A percentile compares a stretch with the other conserved stretches of the same genome.
Evolutionary conservation across 768 basidiomycete genomes (phyloP).

Genomic region (Tricholoma saponaceum): DNA sequence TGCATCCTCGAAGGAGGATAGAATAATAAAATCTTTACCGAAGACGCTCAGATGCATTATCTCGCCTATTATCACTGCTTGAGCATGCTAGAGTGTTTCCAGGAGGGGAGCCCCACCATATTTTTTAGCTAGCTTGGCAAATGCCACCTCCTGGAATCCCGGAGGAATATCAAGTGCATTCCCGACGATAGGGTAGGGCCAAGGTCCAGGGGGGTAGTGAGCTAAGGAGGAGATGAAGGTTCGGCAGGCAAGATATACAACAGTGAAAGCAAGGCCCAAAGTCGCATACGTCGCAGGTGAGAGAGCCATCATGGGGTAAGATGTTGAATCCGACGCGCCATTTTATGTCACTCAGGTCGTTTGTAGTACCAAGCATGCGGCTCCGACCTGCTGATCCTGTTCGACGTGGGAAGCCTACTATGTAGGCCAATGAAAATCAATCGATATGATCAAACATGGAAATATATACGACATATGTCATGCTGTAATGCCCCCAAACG

Average conservation of each 20-base stretch:
- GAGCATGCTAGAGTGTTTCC: too few relatives aligned
- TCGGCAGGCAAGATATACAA: not conserved
- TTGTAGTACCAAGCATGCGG: too few relatives aligned
- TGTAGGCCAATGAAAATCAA: too few relatives aligned
- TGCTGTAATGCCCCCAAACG: too few relatives aligned
- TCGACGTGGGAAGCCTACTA: too few relatives aligned
- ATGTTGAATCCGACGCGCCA: too few relatives aligned
- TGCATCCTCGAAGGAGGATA: too few relatives aligned
- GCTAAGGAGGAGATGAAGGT: not conserved
- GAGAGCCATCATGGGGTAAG: not conserved
- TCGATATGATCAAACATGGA: too few relatives aligned
- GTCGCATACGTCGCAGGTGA: not conserved
- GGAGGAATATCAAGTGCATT: not conserved
- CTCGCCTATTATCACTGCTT: not conserved
- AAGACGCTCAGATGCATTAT: not conserved
- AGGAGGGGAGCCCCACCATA: not conserved
- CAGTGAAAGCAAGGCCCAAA: not conserved
- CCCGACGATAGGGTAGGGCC: not conserved
- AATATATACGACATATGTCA: too few relatives aligned
- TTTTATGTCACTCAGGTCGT: too few relatives aligned
- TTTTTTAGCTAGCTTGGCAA: not conserved
- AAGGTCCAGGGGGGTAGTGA: not conserved
- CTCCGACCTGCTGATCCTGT: too few relatives aligned
- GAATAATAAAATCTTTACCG: constrained; percentile 25
- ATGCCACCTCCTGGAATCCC: not conserved